phyloP scores from a whole-genome alignment of 371 early-diverging fungal species.

The Phascolomyces articulosus region DNA sequence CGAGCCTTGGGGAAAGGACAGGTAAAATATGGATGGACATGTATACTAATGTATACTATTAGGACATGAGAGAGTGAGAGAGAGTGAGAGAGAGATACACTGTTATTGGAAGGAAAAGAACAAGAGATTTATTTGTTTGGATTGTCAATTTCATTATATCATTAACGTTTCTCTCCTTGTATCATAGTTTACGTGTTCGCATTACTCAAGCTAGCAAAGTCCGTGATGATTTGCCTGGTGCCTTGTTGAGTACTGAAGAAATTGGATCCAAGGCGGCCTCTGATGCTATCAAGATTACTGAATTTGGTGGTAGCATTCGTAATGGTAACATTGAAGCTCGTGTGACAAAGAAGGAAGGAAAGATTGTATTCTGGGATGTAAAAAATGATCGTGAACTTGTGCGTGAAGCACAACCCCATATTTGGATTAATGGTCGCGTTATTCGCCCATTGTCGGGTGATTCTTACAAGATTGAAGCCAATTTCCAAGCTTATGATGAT shows the following conservation, averaged over 20 bases:
- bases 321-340: constrained; percentile 23
- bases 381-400: constrained; percentile 16
- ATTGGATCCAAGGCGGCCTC: not conserved
- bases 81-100: too few species aligned
- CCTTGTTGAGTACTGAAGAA: constrained; percentile 14
- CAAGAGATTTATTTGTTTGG: too few species aligned
- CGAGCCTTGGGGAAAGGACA: constrained; percentile 19
- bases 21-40: not conserved
- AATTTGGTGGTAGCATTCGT: constrained; percentile 8
- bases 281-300: constrained; percentile 10
- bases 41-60: constrained; percentile 15
- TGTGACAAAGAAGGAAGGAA: constrained; percentile 12
- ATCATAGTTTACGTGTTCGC: constrained; percentile 17
- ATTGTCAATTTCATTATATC: too few species aligned
- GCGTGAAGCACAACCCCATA: constrained; percentile 19
- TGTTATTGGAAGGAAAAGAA: too few species aligned
- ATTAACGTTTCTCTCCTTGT: not conserved
- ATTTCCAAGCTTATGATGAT: constrained; percentile 19
- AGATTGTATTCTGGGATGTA: constrained; percentile 12
- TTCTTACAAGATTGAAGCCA: constrained; percentile 19
- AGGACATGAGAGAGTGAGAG: too few species aligned
- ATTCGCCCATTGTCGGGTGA: constrained; percentile 13
- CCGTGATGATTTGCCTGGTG: constrained; percentile 19
- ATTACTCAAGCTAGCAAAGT: constrained; percentile 13
- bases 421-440: constrained; percentile 19